Conservation (phyloP, 495 filamentous ascomycete species). For the Trichocladium antarcticum region DNA sequence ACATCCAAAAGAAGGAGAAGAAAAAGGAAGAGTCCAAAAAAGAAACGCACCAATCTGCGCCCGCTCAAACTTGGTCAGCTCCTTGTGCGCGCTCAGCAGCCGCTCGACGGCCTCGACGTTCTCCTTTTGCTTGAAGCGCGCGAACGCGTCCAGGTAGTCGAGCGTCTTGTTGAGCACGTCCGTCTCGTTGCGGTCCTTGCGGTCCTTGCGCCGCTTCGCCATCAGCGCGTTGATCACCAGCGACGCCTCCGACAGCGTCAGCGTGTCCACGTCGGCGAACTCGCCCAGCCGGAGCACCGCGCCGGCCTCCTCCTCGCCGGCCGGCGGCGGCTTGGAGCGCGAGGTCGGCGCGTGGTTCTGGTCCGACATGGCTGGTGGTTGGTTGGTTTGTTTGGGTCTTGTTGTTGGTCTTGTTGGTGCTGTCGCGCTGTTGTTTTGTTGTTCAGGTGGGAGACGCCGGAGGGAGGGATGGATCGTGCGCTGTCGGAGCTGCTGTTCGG, state of each 20-base stretch:
- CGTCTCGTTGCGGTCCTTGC: constrained; percentile 55
- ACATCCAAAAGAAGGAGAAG: constrained; percentile 1
- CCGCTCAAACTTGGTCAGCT: constrained; percentile 82
- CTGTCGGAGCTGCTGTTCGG: too few relatives aligned
- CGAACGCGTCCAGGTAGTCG: constrained; percentile 85
- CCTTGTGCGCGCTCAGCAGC: constrained; percentile 60
- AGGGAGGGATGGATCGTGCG: too few relatives aligned
- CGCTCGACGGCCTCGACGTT: constrained; percentile 86
- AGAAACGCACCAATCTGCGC: constrained; percentile 72
- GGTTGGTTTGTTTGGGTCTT: neutral
- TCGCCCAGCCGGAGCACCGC: constrained; percentile 77
- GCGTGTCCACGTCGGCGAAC: constrained; percentile 74
- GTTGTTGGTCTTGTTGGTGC: neutral
- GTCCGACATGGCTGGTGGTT: constrained; percentile 18
- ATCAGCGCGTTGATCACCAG: constrained; percentile 82
- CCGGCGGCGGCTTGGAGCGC: constrained; percentile 57
- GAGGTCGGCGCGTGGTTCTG: constrained; percentile 43
- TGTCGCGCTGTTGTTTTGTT: too few relatives aligned
- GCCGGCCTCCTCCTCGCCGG: constrained; percentile 81
- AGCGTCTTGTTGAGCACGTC: constrained; percentile 73
- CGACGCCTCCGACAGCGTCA: constrained; percentile 84
- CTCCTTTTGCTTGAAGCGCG: constrained; percentile 88
- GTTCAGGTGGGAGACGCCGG: too few relatives aligned
- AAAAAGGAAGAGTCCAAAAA: constrained; percentile 1
- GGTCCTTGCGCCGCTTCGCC: constrained; percentile 54